A percentile compares a stretch with the other conserved stretches of the same genome.
Conservation (phyloP, 352 stramenopile genomes). For the Aphanomyces cochlioides region DNA sequence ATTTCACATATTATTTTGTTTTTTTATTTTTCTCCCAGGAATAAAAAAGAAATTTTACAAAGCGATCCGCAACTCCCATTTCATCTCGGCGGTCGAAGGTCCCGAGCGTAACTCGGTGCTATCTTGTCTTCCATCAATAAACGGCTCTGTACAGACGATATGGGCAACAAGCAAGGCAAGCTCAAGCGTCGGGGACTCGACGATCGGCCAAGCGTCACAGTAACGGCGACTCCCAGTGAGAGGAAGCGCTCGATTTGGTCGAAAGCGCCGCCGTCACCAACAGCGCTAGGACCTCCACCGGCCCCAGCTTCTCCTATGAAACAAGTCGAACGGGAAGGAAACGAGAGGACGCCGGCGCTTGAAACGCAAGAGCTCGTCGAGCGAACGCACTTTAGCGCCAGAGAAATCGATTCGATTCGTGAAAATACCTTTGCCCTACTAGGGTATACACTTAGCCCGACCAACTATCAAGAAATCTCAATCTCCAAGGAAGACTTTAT, state of each 20-base stretch:
- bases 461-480: slow-evolving; percentile 39
- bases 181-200: slow-evolving; percentile 36
- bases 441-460: slow-evolving; percentile 57
- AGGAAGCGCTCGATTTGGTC: slow-evolving; percentile 17
- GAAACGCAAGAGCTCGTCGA: slow-evolving; percentile 68
- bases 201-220: slow-evolving; percentile 21
- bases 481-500: slow-evolving; percentile 87
- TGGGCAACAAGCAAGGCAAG: slow-evolving; percentile 86
- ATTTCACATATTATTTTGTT: background rate
- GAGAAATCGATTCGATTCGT: slow-evolving; percentile 76
- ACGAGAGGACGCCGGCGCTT: background rate
- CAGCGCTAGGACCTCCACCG: slow-evolving; percentile 1
- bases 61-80: slow-evolving; percentile 7
- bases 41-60: slow-evolving; percentile 6
- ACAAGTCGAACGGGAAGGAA: background rate
- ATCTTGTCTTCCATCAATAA: slow-evolving; percentile 11
- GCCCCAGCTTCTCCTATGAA: background rate
- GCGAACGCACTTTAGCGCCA: slow-evolving; percentile 63
- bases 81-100: background rate
- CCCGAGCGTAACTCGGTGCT: background rate
- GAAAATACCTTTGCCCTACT: slow-evolving; percentile 68
- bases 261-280: slow-evolving; percentile 20
- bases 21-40: no score
- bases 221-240: slow-evolving; percentile 23
- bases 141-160: slow-evolving; percentile 29